A percentile compares a stretch with the other conserved stretches of the same genome.
These are phyloP conservation scores for Podospora comata DNA, from an alignment of 495 filamentous ascomycete species.

Conservation along the genomic window DNA sequence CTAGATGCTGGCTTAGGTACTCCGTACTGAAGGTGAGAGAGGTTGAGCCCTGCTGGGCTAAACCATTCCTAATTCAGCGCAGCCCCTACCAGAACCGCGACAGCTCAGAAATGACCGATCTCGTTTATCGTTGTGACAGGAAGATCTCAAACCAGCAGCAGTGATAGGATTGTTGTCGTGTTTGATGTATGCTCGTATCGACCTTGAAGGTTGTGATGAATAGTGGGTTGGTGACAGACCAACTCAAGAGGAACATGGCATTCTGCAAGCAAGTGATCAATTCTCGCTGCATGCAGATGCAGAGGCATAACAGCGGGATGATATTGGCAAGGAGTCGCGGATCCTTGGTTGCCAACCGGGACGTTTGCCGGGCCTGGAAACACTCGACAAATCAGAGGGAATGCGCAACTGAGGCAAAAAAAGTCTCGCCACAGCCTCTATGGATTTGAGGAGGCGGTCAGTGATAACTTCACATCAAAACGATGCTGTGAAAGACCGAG, in stretches of 20 bases:
- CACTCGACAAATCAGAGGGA: constrained; percentile 12
- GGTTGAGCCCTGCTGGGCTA: not conserved
- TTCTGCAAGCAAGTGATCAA: not conserved
- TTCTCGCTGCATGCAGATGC: constrained; percentile 4
- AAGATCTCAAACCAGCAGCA: constrained; percentile 1
- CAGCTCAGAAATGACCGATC: not conserved
- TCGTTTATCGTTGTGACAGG: not conserved
- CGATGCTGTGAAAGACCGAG: not conserved
- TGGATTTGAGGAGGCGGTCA: not conserved
- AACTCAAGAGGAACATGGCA: not conserved
- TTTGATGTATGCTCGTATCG: not conserved
- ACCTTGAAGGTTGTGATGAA: not conserved
- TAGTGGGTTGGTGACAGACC: not conserved
- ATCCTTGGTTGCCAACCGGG: constrained; percentile 4
- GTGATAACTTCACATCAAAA: not conserved
- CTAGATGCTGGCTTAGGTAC: not conserved
- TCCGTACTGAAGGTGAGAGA: not conserved
- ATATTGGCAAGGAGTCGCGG: constrained; percentile 9
- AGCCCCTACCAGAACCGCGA: not conserved
- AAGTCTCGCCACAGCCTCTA: not conserved
- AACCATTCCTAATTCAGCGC: not conserved
- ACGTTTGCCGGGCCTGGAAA: constrained; percentile 14
- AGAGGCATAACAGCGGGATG: constrained; percentile 11
- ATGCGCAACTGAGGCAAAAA: not conserved
- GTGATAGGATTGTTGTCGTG: not conserved